A percentile compares a stretch with the other conserved stretches of the same genome.
Evolutionary conservation across 2,329 filamentous ascomycete genomes (phyloP).

Genomic region (Fusarium fracticaudum): DNA sequence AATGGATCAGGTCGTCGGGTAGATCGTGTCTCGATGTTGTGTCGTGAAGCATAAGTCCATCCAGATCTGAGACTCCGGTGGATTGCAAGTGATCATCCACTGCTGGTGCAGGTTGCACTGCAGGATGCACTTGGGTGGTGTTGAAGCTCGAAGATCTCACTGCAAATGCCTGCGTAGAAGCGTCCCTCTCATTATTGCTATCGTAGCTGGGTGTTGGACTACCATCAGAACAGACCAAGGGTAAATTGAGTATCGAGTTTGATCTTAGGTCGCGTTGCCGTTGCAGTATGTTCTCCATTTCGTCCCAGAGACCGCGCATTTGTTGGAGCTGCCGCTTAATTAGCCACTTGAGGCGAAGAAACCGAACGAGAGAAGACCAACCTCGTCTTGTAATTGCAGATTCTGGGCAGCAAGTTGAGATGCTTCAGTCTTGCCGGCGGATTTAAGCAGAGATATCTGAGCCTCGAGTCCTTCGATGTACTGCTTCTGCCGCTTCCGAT

Average conservation of each 20-base stretch:
- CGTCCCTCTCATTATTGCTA: neutral
- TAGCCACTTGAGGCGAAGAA: no score
- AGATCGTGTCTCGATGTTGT: neutral
- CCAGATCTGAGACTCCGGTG: neutral
- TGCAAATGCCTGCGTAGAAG: neutral
- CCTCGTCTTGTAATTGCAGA: constrained; percentile 2
- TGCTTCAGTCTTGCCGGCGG: neutral
- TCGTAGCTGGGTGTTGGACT: neutral
- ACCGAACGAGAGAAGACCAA: no score
- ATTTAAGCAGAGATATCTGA: constrained; percentile 1
- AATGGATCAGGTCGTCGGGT: neutral
- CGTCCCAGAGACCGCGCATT: constrained; percentile 1
- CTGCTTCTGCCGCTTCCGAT: constrained; percentile 13
- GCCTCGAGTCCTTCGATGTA: constrained; percentile 8
- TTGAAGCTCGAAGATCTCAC: neutral
- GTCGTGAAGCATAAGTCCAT: neutral
- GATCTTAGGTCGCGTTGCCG: neutral
- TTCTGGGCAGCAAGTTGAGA: constrained; percentile 5
- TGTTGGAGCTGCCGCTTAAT: neutral
- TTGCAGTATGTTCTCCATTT: constrained; percentile 2
- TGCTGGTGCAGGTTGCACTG: neutral
- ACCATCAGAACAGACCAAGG: neutral
- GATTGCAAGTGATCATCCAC: neutral
- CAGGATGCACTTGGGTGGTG: neutral
- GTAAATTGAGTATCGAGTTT: neutral